Conservation (phyloP, 1,139 yeast genomes). For the Magnusiomyces starmeri region DNA sequence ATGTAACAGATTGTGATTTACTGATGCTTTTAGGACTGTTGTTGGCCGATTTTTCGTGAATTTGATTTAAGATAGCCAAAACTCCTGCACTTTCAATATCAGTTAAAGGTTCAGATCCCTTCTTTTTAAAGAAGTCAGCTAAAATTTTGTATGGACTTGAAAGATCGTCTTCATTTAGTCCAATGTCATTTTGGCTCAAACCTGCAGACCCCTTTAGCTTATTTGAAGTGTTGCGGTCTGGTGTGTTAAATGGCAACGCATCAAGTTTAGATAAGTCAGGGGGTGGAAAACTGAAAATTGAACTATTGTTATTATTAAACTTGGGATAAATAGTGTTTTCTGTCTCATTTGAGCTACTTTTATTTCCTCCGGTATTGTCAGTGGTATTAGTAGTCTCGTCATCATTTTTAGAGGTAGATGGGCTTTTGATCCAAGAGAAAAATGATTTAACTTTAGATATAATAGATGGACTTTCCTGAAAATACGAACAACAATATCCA, state of each 20-base stretch:
- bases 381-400: background rate
- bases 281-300: background rate
- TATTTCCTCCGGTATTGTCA: too few species aligned
- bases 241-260: too few species aligned
- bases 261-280: background rate
- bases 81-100: constrained; percentile 13
- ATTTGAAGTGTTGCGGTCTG: too few species aligned
- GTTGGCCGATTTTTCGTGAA: background rate
- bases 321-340: too few species aligned
- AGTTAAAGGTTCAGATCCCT: constrained; percentile 12
- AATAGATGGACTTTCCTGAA: background rate
- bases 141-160: constrained; percentile 9
- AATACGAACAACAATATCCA: too few species aligned
- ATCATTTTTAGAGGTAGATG: background rate
- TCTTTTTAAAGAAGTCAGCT: constrained; percentile 12
- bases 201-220: too few species aligned
- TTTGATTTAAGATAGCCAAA: constrained; percentile 1
- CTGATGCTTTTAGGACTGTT: background rate
- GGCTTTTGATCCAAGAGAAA: background rate
- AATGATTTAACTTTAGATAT: background rate
- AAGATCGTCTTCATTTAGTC: background rate
- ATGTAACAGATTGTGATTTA: background rate
- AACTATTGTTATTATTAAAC: background rate
- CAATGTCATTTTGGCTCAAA: too few species aligned
- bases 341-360: too few species aligned